phyloP scores from a whole-genome alignment of 2,329 filamentous ascomycete genomes.

The Ceratocystis diversiconidia region DNA sequence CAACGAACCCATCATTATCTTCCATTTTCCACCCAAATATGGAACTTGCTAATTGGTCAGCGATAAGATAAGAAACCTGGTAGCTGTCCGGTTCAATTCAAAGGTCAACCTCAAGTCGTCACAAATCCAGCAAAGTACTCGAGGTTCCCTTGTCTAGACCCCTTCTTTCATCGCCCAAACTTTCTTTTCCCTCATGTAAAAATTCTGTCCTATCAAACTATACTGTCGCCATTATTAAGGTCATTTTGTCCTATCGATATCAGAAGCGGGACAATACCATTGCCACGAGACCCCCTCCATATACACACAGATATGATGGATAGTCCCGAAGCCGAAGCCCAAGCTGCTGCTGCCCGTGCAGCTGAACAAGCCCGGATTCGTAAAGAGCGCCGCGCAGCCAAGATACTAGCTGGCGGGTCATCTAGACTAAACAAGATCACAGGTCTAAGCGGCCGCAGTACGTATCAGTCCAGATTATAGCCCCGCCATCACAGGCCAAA shows the following conservation, averaged over 20 bases:
- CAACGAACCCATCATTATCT: not conserved
- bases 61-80: constrained; percentile 2
- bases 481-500: not conserved
- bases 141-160: too few relatives aligned
- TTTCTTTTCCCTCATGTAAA: too few relatives aligned
- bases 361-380: constrained; percentile 57
- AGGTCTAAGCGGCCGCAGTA: constrained; percentile 26
- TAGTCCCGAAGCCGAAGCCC: constrained; percentile 24
- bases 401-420: constrained; percentile 58
- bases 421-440: constrained; percentile 62
- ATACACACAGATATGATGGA: constrained; percentile 17
- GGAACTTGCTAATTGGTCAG: not conserved
- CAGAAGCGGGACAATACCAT: not conserved
- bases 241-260: not conserved
- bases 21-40: not conserved
- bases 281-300: not conserved
- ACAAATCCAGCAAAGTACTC: not conserved
- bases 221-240: not conserved
- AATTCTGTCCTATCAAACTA: too few relatives aligned
- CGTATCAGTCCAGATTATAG: not conserved
- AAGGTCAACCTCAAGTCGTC: not conserved
- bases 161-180: too few relatives aligned
- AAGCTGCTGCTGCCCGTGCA: constrained; percentile 38
- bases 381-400: constrained; percentile 66
- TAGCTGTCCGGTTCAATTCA: not conserved